A percentile compares a stretch with the other conserved stretches of the same genome.
Evolutionary conservation across 805 yeast species (phyloP).

Genomic region (Saccharomycopsis capsularis): DNA sequence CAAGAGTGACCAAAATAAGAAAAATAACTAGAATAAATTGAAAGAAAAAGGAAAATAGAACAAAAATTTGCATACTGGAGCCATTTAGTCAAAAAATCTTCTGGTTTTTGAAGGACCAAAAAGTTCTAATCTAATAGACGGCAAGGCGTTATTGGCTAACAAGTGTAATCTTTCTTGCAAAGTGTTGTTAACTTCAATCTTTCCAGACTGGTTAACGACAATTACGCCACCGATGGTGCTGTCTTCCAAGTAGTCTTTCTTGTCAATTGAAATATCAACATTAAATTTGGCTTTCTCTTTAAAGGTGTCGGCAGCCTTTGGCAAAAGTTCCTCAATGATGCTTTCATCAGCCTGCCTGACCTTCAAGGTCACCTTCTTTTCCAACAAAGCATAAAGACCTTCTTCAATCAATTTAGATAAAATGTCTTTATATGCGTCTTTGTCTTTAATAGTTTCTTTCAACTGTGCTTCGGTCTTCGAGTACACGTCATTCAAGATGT

Average conservation of each 20-base stretch:
- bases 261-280: constrained; percentile 51
- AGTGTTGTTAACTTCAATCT: constrained; percentile 87
- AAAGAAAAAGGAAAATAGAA: background rate
- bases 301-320: constrained; percentile 58
- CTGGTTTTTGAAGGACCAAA: constrained; percentile 82
- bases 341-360: constrained; percentile 62
- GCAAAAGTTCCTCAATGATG: constrained; percentile 35
- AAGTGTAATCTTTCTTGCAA: constrained; percentile 88
- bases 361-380: constrained; percentile 53
- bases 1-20: background rate
- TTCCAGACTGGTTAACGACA: constrained; percentile 62
- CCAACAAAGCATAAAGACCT: constrained; percentile 64
- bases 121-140: constrained; percentile 84
- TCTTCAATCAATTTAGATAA: constrained; percentile 78
- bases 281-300: constrained; percentile 54
- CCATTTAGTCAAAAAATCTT: constrained; percentile 74
- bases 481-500: constrained; percentile 67
- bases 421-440: constrained; percentile 58
- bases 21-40: background rate
- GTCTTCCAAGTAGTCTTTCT: constrained; percentile 48
- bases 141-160: constrained; percentile 77
- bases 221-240: constrained; percentile 76
- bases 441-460: constrained; percentile 43
- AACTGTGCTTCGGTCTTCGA: constrained; percentile 60
- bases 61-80: background rate